A percentile compares a stretch with the other conserved stretches of the same genome.
These are phyloP conservation scores for Boeremia lycopersici DNA, from an alignment of 2,329 filamentous ascomycete species.

Conservation along the genomic window DNA sequence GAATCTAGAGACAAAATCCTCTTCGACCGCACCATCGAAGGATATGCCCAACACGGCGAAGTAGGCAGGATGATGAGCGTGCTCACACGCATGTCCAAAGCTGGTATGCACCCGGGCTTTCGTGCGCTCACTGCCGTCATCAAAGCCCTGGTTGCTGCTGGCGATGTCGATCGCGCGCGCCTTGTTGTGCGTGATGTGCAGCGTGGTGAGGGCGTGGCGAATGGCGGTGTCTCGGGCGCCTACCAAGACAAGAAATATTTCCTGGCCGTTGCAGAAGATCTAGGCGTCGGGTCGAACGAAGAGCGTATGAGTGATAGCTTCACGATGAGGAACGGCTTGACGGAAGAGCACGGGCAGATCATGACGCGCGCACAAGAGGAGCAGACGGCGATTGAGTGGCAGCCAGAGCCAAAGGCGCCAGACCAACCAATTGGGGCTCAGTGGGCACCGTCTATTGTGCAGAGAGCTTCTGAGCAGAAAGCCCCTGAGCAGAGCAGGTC, in stretches of 20 bases:
- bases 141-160: constrained; percentile 44
- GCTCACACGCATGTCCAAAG: constrained; percentile 46
- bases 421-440: neutral
- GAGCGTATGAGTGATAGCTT: constrained; percentile 20
- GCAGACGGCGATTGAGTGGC: constrained; percentile 1
- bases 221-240: constrained; percentile 26
- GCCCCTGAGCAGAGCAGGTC: neutral
- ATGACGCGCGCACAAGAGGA: constrained; percentile 5
- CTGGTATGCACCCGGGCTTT: constrained; percentile 53
- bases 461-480: neutral
- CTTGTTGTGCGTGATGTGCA: constrained; percentile 48
- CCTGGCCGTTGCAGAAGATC: constrained; percentile 11
- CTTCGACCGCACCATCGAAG: constrained; percentile 73
- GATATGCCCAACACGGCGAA: constrained; percentile 64
- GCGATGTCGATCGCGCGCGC: constrained; percentile 43
- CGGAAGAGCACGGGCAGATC: too few species aligned
- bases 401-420: neutral
- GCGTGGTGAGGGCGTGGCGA: constrained; percentile 38
- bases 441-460: neutral
- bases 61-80: constrained; percentile 53
- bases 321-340: constrained; percentile 1
- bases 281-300: constrained; percentile 21
- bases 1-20: constrained; percentile 61
- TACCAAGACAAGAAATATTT: constrained; percentile 24
- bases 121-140: constrained; percentile 48